Base-by-base conservation (phyloP, 805 yeast species). In the Spathaspora girioi region DNA sequence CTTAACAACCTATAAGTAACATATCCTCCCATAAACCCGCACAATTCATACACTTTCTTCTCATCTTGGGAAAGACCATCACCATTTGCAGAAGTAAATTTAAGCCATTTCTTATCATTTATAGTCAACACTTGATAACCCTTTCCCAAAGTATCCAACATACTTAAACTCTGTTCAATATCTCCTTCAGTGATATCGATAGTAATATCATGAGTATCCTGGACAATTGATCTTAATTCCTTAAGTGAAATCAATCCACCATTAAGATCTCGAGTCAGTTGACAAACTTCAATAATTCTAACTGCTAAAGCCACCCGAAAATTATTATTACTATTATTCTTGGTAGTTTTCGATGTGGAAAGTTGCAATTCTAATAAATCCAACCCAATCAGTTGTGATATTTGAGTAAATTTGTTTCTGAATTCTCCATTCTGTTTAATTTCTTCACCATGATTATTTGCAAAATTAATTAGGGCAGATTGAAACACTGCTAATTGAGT, bases 301-400 rank as follows among this genome's bases (percentile, higher is more conserved):
- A 89, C 86, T 2, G 89, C 82, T 17, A 93, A 67, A 40, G 86
- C 90, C 53, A 83, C 80, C 54, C 78, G 77, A 57, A 79, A 86
- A 58, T 86, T 91, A 6, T 72, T 73, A 38, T 67, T 72, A 14
- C 60, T 62, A 18, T 71, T 67, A 9, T 23, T 31, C 31, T 62
- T 61, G 14, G 61, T 56, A 46, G 60, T 65, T 17, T 26, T 27
- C 14, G 50, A 43, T n/a, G 62, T 59, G 52, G 55, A 55, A 5
- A 67, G 56, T 48, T 61, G 47, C 38, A 72, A 62, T 49, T 73
- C 77, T 29, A 92, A 65, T 0, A 97, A 94, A 64, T 92, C 97
- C 17, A 91, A 84, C 1, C 97, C 97, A 27, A 91, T 84, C 57
- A 84, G 80, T 3, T 79, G 72, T 60, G 97, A 90, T 71, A 92